phyloP scores from a whole-genome alignment of 2,329 filamentous ascomycete species.

The Ophiognomonia clavigignenti-juglandacearum region DNA sequence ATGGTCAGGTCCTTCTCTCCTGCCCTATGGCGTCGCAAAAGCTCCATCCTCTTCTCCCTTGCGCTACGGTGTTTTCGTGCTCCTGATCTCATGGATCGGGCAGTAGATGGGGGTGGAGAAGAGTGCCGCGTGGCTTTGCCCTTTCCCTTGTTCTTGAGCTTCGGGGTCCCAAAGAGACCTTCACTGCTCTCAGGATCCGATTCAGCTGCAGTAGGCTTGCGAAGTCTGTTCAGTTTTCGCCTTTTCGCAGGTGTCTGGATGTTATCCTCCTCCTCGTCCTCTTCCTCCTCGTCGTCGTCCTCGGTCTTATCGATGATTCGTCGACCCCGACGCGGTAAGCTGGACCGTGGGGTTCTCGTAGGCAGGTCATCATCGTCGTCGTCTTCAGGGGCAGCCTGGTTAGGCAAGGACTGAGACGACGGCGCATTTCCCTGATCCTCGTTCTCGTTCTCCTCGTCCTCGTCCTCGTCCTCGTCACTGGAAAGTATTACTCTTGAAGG shows the following conservation, averaged over 20 bases:
- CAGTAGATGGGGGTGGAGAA: constrained; percentile 2
- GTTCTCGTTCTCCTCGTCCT: constrained; percentile 8
- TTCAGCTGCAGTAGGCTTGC: constrained; percentile 2
- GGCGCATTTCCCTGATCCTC: constrained; percentile 3
- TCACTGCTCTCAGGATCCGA: background rate
- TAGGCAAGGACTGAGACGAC: constrained; percentile 14
- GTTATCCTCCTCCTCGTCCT: constrained; percentile 10
- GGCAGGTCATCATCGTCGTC: constrained; percentile 12
- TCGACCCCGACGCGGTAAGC: constrained; percentile 2
- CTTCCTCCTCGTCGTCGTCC: constrained; percentile 2
- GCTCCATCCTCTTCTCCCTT: constrained; percentile 35
- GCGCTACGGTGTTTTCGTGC: constrained; percentile 28
- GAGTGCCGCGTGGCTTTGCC: background rate
- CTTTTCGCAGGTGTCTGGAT: constrained; percentile 25
- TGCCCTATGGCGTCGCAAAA: constrained; percentile 32
- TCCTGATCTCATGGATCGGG: constrained; percentile 9
- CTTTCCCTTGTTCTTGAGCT: background rate
- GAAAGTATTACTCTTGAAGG: background rate
- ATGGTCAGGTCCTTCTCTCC: constrained; percentile 30
- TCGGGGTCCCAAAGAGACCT: background rate
- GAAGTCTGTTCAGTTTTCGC: constrained; percentile 20
- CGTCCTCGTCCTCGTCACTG: constrained; percentile 2
- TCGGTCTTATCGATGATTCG: background rate
- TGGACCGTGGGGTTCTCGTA: constrained; percentile 11
- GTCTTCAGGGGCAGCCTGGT: constrained; percentile 6